Evolutionary conservation across 1,284 basidiomycete genomes (phyloP), one percentile per base, ranked within the genome.

Genomic region (Irpex rosettiformis): DNA sequence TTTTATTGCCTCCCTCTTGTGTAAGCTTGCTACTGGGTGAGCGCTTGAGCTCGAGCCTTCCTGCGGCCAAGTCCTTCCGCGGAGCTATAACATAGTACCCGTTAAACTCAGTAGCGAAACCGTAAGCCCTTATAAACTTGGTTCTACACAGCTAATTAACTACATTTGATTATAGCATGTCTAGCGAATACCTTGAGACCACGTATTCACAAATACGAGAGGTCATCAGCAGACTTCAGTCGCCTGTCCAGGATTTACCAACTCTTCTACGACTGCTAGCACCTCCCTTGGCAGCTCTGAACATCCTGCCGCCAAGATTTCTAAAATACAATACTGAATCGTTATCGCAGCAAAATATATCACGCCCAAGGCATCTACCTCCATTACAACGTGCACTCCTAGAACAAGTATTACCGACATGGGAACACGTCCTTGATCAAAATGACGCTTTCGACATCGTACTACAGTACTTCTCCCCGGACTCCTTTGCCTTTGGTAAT

Each of bases 391-490:
- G 78, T 42, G 77, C 75, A 10, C 68, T 94, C n/a, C 67, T 94
- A 21, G 80, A 83, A 60, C 76, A 82, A 60, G 75, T 92, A 40
- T 69, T 85, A 3, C 89, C 90, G 0, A 80, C 83, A 22, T 95
- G 93, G 89, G 80, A 84, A 47, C 67, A 73, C 0, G 64, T 71
- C 0, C 73, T 94, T n/a, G 67, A 70, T 22, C 82, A 88, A 53
- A 72, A 80, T 28, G 69, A 77, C 11, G 71, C 74, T 13, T 71
- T 72, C 22, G 61, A 70, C 1, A 70, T 90, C 4, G 63, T 83
- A 4, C 78, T 83, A 53, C 85, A 88, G 61, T 90, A 85, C 69
- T 89, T 93, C 68, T 84, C 84, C 66, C 90, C 90, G 2, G 82
- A 86, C 64, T 64, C 73, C 21, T 81, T 85, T 66, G 78, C 73